Base-by-base conservation (phyloP, 805 yeast genomes). In the Hanseniaspora hatyaiensis region DNA sequence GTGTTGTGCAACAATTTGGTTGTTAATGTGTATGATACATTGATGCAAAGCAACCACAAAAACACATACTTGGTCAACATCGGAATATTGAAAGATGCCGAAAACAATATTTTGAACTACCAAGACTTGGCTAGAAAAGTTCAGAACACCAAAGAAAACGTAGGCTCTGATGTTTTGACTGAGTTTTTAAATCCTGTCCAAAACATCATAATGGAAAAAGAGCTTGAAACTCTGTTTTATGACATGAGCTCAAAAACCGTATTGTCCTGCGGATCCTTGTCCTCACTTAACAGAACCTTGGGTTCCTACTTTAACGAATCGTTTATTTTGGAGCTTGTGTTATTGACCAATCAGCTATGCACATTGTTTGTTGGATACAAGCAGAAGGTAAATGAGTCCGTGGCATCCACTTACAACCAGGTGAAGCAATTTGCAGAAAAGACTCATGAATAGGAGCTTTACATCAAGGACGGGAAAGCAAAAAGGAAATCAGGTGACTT, bases 171-270 rank as follows among this genome's bases (percentile, higher is more conserved):
- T n/a, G 18, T 45, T 4, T 37, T 34, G 12, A 23, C 2, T 9
- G 31, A 31, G 3, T 45, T 45, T 18, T 37, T 45, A 18, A 45
- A 45, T 26, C 49, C 49, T 8, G 42, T 45, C 8, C 49, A 45
- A 31, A 45, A 45, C 9, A 22, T 45, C 12, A 45, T 45, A 4
- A 30, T 45, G 37, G 28, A 31, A 6, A 31, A 22, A 26, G 37
- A 19, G 9, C 11, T 9, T 13, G 6, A 19, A 5, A 26, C 20
- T 15, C 8, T 34, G 4, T 45, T 45, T 26, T 36, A 30, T 18
- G 49, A 45, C 18, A 2, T 23, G 6, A 16, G 38, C n/a, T 34
- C 24, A 4, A 29, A 45, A 30, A 36, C 23, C 15, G 19, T 37
- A 8, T 16, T 45, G 8, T 37, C 40, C 12, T 45, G 49, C 16